Conservation (phyloP, 257 asterid species). For the Penstemon davidsonii region DNA sequence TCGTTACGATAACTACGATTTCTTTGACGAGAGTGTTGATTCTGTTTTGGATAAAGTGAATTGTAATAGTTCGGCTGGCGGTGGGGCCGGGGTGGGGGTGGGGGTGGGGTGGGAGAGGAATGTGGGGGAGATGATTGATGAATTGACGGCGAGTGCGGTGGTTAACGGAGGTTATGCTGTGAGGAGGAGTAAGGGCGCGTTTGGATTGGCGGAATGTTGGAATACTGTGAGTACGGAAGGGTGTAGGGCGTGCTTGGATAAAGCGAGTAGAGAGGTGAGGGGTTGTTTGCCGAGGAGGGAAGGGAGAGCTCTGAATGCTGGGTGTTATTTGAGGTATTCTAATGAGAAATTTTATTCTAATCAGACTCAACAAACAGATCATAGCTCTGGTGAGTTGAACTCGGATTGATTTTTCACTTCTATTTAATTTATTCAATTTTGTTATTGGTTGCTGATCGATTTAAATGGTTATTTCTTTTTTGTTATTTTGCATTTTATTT, state of each 20-base stretch:
- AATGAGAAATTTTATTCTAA: slow-evolving; percentile 59
- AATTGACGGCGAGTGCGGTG: slow-evolving; percentile 50
- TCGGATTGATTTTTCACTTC: no score
- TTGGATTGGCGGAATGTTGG: slow-evolving; percentile 95
- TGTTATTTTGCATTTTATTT: background rate
- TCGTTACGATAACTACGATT: slow-evolving; percentile 61
- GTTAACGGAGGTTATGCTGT: slow-evolving; percentile 46
- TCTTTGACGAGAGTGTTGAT: slow-evolving; percentile 57
- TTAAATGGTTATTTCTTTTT: background rate
- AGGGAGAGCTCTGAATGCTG: slow-evolving; percentile 78
- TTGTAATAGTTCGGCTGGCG: slow-evolving; percentile 49
- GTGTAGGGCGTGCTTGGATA: slow-evolving; percentile 71
- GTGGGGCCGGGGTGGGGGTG: slow-evolving; percentile 28
- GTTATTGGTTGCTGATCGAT: background rate
- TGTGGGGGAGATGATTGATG: slow-evolving; percentile 48
- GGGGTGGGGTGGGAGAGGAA: slow-evolving; percentile 32
- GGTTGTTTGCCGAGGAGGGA: slow-evolving; percentile 68
- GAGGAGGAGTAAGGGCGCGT: slow-evolving; percentile 54
- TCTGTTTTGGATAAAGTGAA: slow-evolving; percentile 40
- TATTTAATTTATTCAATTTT: background rate
- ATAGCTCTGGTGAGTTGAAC: slow-evolving; percentile 42
- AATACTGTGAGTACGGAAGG: slow-evolving; percentile 54
- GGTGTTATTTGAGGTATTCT: slow-evolving; percentile 85
- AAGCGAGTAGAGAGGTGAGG: slow-evolving; percentile 53
- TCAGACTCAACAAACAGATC: slow-evolving; percentile 21